Base-by-base conservation (phyloP, 805 yeast genomes). In the Torulaspora franciscae region DNA sequence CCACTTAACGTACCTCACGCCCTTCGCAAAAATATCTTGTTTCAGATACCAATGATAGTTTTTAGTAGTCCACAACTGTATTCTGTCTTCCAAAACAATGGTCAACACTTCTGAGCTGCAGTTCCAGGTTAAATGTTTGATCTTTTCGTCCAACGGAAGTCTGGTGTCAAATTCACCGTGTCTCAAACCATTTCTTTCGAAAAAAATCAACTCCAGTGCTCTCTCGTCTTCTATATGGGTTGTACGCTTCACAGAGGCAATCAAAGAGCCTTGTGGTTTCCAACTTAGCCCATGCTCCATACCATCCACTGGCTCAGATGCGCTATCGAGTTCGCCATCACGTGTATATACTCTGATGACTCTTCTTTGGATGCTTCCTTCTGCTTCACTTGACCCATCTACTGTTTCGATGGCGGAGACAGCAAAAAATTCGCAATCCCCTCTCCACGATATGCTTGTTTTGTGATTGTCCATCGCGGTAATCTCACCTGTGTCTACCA, bases 41-140 rank as follows among this genome's bases (percentile, higher is more conserved):
- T 93, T 93, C 55, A 90, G 72, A 65, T 85, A 89, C 99, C 99
- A 93, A 60, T 90, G 95, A 65, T 90, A 93, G 65, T 93, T 93
- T 60, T 86, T 89, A 3, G 85, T 73, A 1, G 95, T 81, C 97
- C 97, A 93, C 19, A 93, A 65, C 60, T 85, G 95, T n/a, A 93
- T 74, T 11, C 77, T 69, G 54, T 80, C 74, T 1, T 65, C 49
- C 24, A 85, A 70, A 32, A 77, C 81, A 9, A 93, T 68, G 4
- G 95, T 86, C 43, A 93, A 69, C 1, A 85, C 72, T 53, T 89
- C 95, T 43, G 90, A 81, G 54, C 82, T 81, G 30, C 80, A 72
- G 42, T 91, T 87, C 98, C 98, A 93, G 32, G 76, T 73, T 14
- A 93, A 46, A 34, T 72, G 71, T 7, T 65, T 50, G 17, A 90